These are phyloP conservation scores for Sporopachydermia quercuum DNA, from an alignment of 805 yeast genomes.

Conservation along the genomic window DNA sequence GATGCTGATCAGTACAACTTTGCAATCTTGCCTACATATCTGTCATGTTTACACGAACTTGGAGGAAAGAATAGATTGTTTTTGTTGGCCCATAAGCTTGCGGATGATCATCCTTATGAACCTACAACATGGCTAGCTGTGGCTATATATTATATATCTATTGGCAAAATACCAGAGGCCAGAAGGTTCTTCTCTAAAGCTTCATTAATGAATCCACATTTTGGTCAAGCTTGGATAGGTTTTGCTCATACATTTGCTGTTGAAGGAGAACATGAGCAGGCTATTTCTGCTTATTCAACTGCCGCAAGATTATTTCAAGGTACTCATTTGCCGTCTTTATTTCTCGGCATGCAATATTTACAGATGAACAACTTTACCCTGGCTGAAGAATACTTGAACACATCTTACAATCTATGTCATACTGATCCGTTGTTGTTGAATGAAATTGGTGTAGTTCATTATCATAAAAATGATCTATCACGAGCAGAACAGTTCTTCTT, in stretches of 20 bases:
- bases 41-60: slow-evolving; percentile 73
- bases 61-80: slow-evolving; percentile 74
- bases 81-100: slow-evolving; percentile 67
- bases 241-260: slow-evolving; percentile 96
- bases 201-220: slow-evolving; percentile 73
- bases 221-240: slow-evolving; percentile 95
- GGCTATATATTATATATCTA: slow-evolving; percentile 75
- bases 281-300: slow-evolving; percentile 91
- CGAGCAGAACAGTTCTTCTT: slow-evolving; percentile 59
- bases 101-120: slow-evolving; percentile 68
- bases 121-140: slow-evolving; percentile 87
- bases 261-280: slow-evolving; percentile 98
- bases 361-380: slow-evolving; percentile 71
- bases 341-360: slow-evolving; percentile 91
- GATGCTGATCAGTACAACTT: slow-evolving; percentile 56
- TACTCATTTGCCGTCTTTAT: slow-evolving; percentile 76
- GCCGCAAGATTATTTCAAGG: slow-evolving; percentile 81
- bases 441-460: slow-evolving; percentile 86
- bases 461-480: slow-evolving; percentile 51
- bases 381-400: slow-evolving; percentile 72
- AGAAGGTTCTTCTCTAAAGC: slow-evolving; percentile 81
- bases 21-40: slow-evolving; percentile 57
- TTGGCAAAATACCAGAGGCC: slow-evolving; percentile 64
- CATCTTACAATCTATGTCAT: slow-evolving; percentile 66
- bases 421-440: slow-evolving; percentile 79